Evolutionary conservation across 208 protist species (phyloP).

Genomic region (Leishmania gerbilli): DNA sequence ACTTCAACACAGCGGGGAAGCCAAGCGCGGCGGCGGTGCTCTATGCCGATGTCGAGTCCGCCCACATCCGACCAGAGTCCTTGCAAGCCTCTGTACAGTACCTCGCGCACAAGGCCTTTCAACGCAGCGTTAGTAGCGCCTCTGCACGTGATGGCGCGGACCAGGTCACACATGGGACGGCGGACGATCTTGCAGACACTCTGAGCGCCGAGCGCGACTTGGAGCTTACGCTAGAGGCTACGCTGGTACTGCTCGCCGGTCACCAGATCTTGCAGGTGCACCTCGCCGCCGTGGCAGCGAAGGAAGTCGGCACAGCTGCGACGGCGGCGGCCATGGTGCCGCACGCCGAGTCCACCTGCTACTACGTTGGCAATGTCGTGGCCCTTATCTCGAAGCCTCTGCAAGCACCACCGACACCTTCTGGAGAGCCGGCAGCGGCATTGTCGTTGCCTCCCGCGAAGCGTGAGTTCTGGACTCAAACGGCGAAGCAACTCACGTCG

Average conservation of each 20-base stretch:
- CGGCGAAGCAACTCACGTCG: conserved; percentile 19
- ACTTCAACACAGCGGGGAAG: conserved; percentile 18
- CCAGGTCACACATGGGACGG: background rate
- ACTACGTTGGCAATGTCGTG: conserved; percentile 16
- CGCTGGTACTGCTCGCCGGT: conserved; percentile 17
- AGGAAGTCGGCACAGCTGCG: conserved; percentile 1
- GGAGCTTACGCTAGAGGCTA: conserved; percentile 28
- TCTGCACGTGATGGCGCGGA: background rate
- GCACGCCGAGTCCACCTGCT: conserved; percentile 15
- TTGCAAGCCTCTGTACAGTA: conserved; percentile 23
- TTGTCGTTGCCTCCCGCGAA: conserved; percentile 5
- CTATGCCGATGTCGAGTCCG: conserved; percentile 17
- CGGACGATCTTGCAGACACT: background rate
- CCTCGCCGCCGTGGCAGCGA: background rate
- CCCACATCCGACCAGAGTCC: conserved; percentile 1
- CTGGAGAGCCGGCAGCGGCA: background rate
- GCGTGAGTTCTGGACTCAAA: conserved; percentile 17
- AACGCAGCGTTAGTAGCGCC: background rate
- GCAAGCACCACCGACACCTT: background rate
- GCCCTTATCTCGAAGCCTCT: background rate
- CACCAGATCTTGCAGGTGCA: conserved; percentile 14
- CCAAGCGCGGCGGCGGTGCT: conserved; percentile 11
- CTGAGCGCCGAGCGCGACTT: conserved; percentile 16
- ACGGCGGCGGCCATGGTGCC: conserved; percentile 26
- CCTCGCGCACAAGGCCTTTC: conserved; percentile 26